These are phyloP conservation scores for Fragaria vesca DNA, from an alignment of 306 rosid genomes.

Conservation along the genomic window DNA sequence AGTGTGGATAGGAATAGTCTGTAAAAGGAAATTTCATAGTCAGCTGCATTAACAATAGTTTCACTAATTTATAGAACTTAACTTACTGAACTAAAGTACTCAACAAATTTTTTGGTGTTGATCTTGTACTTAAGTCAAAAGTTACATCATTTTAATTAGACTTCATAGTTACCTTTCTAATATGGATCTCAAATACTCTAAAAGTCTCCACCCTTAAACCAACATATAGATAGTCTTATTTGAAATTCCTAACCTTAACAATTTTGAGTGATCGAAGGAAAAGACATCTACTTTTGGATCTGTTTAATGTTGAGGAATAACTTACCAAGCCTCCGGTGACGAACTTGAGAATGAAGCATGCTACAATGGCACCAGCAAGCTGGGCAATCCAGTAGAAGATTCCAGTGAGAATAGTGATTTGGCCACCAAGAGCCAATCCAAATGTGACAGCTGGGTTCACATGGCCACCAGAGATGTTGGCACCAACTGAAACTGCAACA, in stretches of 20 bases:
- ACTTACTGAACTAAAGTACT: too few species aligned
- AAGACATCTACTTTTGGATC: conserved; percentile 4
- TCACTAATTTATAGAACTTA: neutral
- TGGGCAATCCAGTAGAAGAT: conserved; percentile 88
- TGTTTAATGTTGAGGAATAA: neutral
- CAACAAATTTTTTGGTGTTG: neutral
- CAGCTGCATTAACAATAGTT: neutral
- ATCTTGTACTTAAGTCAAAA: neutral
- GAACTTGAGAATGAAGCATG: conserved; percentile 67
- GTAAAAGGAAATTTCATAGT: neutral
- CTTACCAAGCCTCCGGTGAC: conserved; percentile 82
- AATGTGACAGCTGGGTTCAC: conserved; percentile 97
- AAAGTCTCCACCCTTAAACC: neutral
- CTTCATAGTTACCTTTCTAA: neutral
- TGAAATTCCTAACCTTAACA: neutral
- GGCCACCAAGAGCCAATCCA: conserved; percentile 90
- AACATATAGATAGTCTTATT: neutral
- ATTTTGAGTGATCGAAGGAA: neutral
- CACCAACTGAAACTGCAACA: conserved; percentile 78
- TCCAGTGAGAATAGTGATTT: conserved; percentile 76
- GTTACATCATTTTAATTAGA: neutral
- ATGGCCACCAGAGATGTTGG: conserved; percentile 94
- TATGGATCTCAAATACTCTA: neutral
- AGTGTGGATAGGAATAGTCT: conserved; percentile 72
- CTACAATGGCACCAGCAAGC: conserved; percentile 81